Evolutionary conservation across 1,284 basidiomycete species (phyloP).

Genomic region (Xerocomus minutiporus): DNA sequence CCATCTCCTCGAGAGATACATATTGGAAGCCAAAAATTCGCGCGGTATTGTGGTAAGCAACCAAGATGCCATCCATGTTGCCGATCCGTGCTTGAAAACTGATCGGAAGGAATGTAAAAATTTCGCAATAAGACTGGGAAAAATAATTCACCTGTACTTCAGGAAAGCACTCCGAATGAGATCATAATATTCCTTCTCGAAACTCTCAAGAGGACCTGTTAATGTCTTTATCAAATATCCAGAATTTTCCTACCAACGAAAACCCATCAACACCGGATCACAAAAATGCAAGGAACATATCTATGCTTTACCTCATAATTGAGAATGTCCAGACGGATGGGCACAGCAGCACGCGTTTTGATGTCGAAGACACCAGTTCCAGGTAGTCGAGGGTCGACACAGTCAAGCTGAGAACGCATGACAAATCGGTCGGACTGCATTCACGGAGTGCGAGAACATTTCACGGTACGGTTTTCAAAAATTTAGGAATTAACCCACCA

Average conservation of each 20-base stretch:
- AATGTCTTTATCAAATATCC: slow-evolving; percentile 68
- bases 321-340: slow-evolving; percentile 81
- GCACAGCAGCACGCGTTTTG: slow-evolving; percentile 87
- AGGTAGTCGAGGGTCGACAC: slow-evolving; percentile 75
- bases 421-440: slow-evolving; percentile 69
- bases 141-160: slow-evolving; percentile 72
- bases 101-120: neutral
- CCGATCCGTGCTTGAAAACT: slow-evolving; percentile 96
- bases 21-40: slow-evolving; percentile 95
- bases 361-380: slow-evolving; percentile 93
- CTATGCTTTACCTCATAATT: slow-evolving; percentile 65
- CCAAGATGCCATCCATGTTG: slow-evolving; percentile 94
- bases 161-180: slow-evolving; percentile 91
- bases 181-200: slow-evolving; percentile 90
- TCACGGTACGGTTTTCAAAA: neutral
- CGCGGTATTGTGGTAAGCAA: slow-evolving; percentile 92
- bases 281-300: neutral
- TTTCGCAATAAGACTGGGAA: no score
- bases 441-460: neutral
- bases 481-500: slow-evolving; percentile 41
- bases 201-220: slow-evolving; percentile 66
- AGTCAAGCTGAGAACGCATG: slow-evolving; percentile 96
- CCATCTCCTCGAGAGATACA: slow-evolving; percentile 84
- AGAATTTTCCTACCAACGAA: slow-evolving; percentile 57
- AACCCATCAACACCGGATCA: neutral